Conservation (phyloP, 169 alveolate species). For the Eimeria necatrix region DNA sequence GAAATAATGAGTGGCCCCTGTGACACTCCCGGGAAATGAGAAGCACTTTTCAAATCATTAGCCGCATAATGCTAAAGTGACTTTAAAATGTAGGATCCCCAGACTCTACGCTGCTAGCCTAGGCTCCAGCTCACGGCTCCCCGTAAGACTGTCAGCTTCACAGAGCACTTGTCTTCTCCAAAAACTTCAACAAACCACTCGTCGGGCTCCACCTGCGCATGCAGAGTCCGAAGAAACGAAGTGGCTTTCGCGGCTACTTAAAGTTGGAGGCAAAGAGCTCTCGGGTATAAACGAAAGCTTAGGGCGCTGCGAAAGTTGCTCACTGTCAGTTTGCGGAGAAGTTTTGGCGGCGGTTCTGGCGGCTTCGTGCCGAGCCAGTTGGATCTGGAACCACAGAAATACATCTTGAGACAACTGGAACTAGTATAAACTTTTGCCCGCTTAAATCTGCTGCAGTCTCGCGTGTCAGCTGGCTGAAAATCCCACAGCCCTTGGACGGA, state of each 20-base stretch:
- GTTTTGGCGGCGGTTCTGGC: not conserved
- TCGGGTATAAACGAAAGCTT: not conserved
- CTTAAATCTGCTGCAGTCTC: no score
- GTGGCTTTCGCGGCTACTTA: no score
- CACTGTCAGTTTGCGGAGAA: not conserved
- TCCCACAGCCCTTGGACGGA: no score
- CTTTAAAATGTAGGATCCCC: not conserved
- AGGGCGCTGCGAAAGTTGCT: slow-evolving; percentile 1
- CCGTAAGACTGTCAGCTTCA: not conserved
- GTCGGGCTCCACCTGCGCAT: slow-evolving; percentile 16
- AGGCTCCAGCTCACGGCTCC: slow-evolving; percentile 1
- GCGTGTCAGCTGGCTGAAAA: no score
- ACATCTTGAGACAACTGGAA: no score
- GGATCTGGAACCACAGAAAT: not conserved
- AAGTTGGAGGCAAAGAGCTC: not conserved
- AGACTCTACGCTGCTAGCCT: not conserved
- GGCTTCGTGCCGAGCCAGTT: not conserved
- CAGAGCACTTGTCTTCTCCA: slow-evolving; percentile 1
- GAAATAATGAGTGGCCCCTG: slow-evolving; percentile 43
- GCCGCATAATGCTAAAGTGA: not conserved
- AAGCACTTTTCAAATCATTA: no score
- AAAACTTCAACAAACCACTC: slow-evolving; percentile 44
- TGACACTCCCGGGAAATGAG: not conserved
- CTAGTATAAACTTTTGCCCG: no score
- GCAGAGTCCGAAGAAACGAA: not conserved